phyloP scores from a whole-genome alignment of 1,284 basidiomycete species.

The Rugosomyces carneus region DNA sequence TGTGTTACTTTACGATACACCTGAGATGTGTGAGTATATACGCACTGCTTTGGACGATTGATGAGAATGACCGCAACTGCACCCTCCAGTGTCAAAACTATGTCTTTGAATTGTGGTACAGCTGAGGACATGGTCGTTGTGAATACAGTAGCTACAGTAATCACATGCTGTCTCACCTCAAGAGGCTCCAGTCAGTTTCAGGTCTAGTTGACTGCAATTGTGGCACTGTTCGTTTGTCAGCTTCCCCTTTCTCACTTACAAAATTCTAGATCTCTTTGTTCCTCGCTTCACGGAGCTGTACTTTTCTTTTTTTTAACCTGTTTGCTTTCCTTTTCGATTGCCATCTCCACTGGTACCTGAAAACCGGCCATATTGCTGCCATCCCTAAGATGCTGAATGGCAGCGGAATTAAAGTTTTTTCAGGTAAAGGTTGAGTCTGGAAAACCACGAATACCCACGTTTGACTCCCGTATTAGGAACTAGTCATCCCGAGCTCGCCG shows the following conservation, averaged over 20 bases:
- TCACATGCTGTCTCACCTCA: not conserved
- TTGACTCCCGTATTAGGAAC: constrained; percentile 50
- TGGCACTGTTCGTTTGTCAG: not conserved
- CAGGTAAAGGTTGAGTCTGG: constrained; percentile 50
- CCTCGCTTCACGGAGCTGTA: constrained; percentile 15
- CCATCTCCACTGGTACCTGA: not conserved
- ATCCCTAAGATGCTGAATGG: constrained; percentile 59
- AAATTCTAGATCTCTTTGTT: constrained; percentile 7
- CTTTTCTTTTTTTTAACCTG: not conserved
- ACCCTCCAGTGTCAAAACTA: constrained; percentile 36
- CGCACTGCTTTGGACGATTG: constrained; percentile 41
- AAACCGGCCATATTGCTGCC: not conserved
- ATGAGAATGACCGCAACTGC: constrained; percentile 36
- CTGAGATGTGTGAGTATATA: constrained; percentile 5
- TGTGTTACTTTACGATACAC: not conserved
- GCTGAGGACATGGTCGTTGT: constrained; percentile 34
- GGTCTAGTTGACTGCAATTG: not conserved
- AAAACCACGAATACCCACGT: constrained; percentile 6
- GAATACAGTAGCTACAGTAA: not conserved
- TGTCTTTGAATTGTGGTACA: constrained; percentile 28
- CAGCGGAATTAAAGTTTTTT: constrained; percentile 87
- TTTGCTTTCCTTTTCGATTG: not conserved
- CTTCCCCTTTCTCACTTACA: not conserved
- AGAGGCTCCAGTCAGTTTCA: too few species aligned
- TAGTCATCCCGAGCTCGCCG: constrained; percentile 94